A percentile compares a stretch with the other conserved stretches of the same genome.
phyloP scores from a whole-genome alignment of 805 yeast genomes.

The Metschnikowia kunwiensis region DNA sequence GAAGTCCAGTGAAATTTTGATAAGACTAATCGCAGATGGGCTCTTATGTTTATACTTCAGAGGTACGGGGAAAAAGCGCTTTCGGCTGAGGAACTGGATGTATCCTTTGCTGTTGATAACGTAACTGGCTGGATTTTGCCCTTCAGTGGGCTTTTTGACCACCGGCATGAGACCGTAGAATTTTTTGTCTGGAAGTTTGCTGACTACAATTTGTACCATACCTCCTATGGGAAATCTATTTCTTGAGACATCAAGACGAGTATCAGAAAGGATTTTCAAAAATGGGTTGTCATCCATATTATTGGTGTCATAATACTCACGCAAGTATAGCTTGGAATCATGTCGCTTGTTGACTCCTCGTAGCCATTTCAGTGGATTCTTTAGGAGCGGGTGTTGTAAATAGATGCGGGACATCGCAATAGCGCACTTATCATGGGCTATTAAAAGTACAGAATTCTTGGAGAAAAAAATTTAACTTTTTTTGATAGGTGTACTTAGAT shows the following conservation, averaged over 20 bases:
- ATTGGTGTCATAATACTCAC: constrained; percentile 18
- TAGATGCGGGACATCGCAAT: constrained; percentile 8
- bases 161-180: constrained; percentile 18
- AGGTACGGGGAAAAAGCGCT: constrained; percentile 25
- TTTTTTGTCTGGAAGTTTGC: constrained; percentile 2
- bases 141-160: constrained; percentile 14
- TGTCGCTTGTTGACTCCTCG: constrained; percentile 19
- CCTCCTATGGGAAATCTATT: constrained; percentile 29
- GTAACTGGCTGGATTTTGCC: constrained; percentile 25
- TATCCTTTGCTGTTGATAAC: constrained; percentile 24
- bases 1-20: constrained; percentile 12
- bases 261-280: constrained; percentile 23
- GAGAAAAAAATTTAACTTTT: too few relatives aligned
- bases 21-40: constrained; percentile 4
- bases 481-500: too few relatives aligned
- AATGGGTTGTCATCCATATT: constrained; percentile 27
- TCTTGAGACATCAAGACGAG: constrained; percentile 25
- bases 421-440: too few relatives aligned
- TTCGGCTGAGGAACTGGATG: constrained; percentile 18
- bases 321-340: constrained; percentile 21
- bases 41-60: constrained; percentile 22
- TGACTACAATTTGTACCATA: constrained; percentile 21
- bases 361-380: constrained; percentile 31
- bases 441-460: too few relatives aligned
- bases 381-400: constrained; percentile 28